A percentile compares a stretch with the other conserved stretches of the same genome.
Evolutionary conservation across 345 rosid genomes (phyloP).

Genomic region (Eutrema japonicum): DNA sequence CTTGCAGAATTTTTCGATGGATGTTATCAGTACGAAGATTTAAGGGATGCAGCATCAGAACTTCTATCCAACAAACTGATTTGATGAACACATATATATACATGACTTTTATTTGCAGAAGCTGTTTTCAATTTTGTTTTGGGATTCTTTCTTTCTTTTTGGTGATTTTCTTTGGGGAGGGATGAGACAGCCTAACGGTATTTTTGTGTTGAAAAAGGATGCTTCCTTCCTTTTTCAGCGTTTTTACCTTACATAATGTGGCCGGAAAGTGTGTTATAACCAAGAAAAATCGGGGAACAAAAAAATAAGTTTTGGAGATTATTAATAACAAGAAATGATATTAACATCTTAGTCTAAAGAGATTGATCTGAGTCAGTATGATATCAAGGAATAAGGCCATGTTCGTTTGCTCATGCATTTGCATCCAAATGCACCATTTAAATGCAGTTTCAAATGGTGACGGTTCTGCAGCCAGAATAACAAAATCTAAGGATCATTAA

Average conservation of each 20-base stretch:
- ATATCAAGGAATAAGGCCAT: background rate
- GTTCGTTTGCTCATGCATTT: too few relatives aligned
- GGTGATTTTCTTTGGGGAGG: constrained; percentile 27
- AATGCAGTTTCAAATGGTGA: too few relatives aligned
- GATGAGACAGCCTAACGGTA: constrained; percentile 2
- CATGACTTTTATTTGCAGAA: constrained; percentile 13
- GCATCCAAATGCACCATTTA: too few relatives aligned
- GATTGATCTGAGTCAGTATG: constrained; percentile 1
- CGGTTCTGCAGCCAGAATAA: too few relatives aligned
- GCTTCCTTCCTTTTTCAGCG: constrained; percentile 31
- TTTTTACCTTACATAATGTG: constrained; percentile 35
- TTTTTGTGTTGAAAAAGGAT: constrained; percentile 40
- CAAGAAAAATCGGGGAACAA: constrained; percentile 9
- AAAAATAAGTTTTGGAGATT: constrained; percentile 20
- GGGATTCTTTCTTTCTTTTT: constrained; percentile 7
- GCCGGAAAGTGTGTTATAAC: constrained; percentile 17
- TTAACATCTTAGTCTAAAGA: constrained; percentile 18
- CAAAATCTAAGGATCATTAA: too few relatives aligned
- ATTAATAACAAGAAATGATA: constrained; percentile 7
- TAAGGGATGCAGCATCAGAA: constrained; percentile 71
- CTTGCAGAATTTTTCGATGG: constrained; percentile 61
- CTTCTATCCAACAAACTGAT: constrained; percentile 32
- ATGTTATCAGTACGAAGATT: constrained; percentile 61
- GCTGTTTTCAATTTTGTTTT: constrained; percentile 20
- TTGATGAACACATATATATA: constrained; percentile 11